Base-by-base conservation (phyloP, 1,284 basidiomycete species). In the Coniferiporia sulphurascens region DNA sequence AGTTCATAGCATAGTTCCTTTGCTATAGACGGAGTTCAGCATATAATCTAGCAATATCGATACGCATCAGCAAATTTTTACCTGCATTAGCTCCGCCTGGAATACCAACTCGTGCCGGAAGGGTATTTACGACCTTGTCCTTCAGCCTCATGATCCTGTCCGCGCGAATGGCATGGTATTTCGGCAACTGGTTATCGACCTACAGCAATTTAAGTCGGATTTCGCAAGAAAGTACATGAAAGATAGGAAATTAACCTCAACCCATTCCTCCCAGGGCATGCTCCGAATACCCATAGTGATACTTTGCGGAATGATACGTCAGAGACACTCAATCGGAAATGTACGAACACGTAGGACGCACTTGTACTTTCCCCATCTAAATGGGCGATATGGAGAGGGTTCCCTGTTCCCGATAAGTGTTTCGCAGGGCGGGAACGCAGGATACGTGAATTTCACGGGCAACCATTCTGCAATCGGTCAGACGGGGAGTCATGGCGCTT, bases 211-310 rank as follows among this genome's bases (percentile, higher is more conserved):
- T 9, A 34, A 9, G 57, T 62, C 21, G 44, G 12, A 54, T 46
- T 15, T 36, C 1, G 27, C 34, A 48, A 3, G 48, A 45, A 10
- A 36, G 21, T 32, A 21, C 48, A 53, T 21, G 7, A 36, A 22
- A 48, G 9, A 17, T 49, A 46, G 41, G 38, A 55, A 45, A 57
- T 66, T 60, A 59, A 83, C 82, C 73, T 87, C 86, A 55, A 87
- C 81, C 86, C 86, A 88, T 55, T 86, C 82, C 17, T 77, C 75
- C 82, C 83, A 87, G 10, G 73, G 74, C 85, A 89, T 86, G 56
- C 71, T 75, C 19, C 84, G 78, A 62, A 88, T 83, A 59, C 85
- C 86, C 86, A 88, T 88, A 13, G 84, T 88, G 34, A 88, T 78
- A 65, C 86, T 87, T 49, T 34, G 7, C 5, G 15, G 10, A 41